A percentile compares a stretch with the other conserved stretches of the same genome.
These are phyloP conservation scores for Phytopythium mirpurense DNA, from an alignment of 352 stramenopile species.

Conservation along the genomic window DNA sequence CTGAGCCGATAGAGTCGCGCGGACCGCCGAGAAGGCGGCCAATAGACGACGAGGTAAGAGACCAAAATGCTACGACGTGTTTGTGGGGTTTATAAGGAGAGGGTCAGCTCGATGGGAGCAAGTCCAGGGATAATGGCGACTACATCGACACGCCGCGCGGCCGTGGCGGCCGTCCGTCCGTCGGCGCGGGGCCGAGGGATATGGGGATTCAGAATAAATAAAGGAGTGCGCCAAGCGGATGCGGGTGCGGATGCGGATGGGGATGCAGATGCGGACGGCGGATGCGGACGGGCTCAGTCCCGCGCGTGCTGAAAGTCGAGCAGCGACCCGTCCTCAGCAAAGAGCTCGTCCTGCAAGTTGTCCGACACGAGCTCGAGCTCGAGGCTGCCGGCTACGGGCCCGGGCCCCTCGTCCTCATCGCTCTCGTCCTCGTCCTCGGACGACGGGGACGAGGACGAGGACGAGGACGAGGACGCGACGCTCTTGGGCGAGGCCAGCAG, in stretches of 20 bases:
- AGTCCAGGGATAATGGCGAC: neutral
- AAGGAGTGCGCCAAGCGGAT: constrained; percentile 22
- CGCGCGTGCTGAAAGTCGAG: constrained; percentile 44
- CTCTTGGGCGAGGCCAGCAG: constrained; percentile 62
- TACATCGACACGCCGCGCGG: too few species aligned
- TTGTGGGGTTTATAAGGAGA: neutral
- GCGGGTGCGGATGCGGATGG: constrained; percentile 1
- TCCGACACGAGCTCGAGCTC: constrained; percentile 70
- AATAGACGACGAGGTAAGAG: neutral
- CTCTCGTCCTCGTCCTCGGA: constrained; percentile 34
- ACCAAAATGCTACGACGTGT: constrained; percentile 3
- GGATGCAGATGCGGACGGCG: neutral
- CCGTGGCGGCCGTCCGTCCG: too few species aligned
- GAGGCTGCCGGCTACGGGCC: constrained; percentile 10
- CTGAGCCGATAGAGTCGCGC: too few species aligned
- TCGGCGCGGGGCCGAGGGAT: neutral
- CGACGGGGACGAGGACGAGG: constrained; percentile 31
- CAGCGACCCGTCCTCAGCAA: constrained; percentile 61
- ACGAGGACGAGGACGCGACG: constrained; percentile 11
- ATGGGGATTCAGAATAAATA: constrained; percentile 31
- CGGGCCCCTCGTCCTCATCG: constrained; percentile 15
- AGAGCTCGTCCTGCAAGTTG: constrained; percentile 69
- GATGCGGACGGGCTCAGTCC: constrained; percentile 14
- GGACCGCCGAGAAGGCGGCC: too few species aligned
- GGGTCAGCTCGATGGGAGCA: neutral